Conservation (phyloP, 352 stramenopile genomes). For the Phytophthora pisi region DNA sequence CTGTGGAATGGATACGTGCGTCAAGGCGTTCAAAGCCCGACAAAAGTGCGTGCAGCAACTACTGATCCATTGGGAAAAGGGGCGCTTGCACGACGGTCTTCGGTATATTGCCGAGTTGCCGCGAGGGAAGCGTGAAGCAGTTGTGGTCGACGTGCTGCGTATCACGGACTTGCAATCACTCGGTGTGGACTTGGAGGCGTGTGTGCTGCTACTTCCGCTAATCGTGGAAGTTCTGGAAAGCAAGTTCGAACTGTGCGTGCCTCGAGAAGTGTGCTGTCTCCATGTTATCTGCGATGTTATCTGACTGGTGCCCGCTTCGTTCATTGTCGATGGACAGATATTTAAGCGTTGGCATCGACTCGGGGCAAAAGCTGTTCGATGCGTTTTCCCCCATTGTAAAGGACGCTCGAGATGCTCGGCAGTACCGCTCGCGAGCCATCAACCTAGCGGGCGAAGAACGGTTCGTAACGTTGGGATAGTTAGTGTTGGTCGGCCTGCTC, state of each 20-base stretch:
- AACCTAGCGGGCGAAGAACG: conserved; percentile 79
- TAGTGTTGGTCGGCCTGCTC: neutral
- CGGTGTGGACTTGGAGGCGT: conserved; percentile 76
- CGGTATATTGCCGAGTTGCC: conserved; percentile 71
- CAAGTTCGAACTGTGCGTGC: conserved; percentile 70
- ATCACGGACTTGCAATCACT: conserved; percentile 67
- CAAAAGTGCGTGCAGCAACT: conserved; percentile 80
- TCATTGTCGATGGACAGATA: conserved; percentile 42
- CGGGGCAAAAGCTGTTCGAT: conserved; percentile 68
- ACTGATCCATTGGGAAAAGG: conserved; percentile 72
- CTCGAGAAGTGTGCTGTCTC: neutral
- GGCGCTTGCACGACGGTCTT: conserved; percentile 69
- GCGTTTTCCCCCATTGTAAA: conserved; percentile 80
- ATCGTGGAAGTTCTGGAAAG: conserved; percentile 68
- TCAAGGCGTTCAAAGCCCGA: conserved; percentile 72
- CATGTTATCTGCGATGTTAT: neutral
- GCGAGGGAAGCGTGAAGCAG: conserved; percentile 69
- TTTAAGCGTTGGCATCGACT: conserved; percentile 59
- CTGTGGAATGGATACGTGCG: conserved; percentile 83
- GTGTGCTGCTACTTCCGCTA: conserved; percentile 76
- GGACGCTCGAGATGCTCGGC: conserved; percentile 54
- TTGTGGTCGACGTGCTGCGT: conserved; percentile 75
- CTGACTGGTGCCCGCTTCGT: neutral
- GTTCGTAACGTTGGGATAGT: conserved; percentile 29
- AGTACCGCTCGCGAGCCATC: conserved; percentile 60